phyloP scores from a whole-genome alignment of 768 basidiomycete species.

The Lactarius evosmus region DNA sequence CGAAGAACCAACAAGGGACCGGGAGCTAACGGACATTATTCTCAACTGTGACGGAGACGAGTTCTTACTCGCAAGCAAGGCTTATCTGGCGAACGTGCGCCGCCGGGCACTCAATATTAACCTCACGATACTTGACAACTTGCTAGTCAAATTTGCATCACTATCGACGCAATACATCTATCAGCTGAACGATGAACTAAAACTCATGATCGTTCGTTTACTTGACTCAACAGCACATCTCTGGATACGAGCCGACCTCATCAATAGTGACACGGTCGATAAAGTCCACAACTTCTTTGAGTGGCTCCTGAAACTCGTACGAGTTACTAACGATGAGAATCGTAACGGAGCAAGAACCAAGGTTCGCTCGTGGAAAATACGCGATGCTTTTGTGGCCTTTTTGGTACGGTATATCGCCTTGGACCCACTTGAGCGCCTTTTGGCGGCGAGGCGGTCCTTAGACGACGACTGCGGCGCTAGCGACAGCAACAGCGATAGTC shows the following conservation, averaged over 20 bases:
- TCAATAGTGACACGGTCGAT: constrained; percentile 36
- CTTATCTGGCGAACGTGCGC: constrained; percentile 55
- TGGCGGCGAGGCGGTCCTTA: constrained; percentile 37
- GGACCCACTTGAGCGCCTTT: constrained; percentile 53
- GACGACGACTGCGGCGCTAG: constrained; percentile 12
- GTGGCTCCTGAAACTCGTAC: constrained; percentile 51
- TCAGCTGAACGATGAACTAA: constrained; percentile 50
- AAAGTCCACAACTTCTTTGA: constrained; percentile 48
- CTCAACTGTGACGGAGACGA: constrained; percentile 48
- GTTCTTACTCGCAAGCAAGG: constrained; percentile 56
- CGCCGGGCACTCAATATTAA: constrained; percentile 53
- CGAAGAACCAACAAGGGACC: constrained; percentile 59
- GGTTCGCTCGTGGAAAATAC: constrained; percentile 61
- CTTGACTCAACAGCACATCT: constrained; percentile 60
- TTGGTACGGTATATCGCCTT: constrained; percentile 58
- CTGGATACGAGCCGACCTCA: constrained; percentile 45
- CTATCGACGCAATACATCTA: constrained; percentile 55
- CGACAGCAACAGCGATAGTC: not conserved
- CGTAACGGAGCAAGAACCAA: constrained; percentile 33
- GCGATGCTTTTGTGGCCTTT: constrained; percentile 63
- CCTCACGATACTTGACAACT: constrained; percentile 45
- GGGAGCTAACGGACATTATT: constrained; percentile 54
- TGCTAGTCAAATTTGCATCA: constrained; percentile 53
- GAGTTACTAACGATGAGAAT: constrained; percentile 11
- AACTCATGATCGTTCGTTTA: constrained; percentile 54